Conservation (phyloP, 1,284 basidiomycete genomes). For the Hemileia vastatrix region DNA sequence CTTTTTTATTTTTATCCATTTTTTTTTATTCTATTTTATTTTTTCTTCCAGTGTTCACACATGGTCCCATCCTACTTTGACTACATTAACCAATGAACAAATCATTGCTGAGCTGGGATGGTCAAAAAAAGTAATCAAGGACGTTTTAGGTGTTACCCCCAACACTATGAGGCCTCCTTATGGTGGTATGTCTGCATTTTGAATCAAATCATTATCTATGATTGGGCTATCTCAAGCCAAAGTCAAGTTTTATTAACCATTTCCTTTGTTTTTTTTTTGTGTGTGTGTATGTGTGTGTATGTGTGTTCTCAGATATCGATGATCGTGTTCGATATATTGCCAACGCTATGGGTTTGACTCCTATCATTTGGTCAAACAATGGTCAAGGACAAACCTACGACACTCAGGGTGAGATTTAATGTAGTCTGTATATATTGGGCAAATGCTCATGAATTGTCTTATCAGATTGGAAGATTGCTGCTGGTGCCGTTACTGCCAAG, state of each 20-base stretch:
- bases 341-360: constrained; percentile 64
- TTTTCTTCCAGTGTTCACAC: constrained; percentile 41
- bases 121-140: constrained; percentile 48
- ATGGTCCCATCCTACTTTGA: constrained; percentile 55
- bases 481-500: constrained; percentile 34
- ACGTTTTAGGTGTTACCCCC: constrained; percentile 60
- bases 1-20: constrained; percentile 21
- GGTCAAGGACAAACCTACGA: constrained; percentile 54
- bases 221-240: too few relatives aligned
- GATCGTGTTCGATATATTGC: constrained; percentile 80
- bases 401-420: constrained; percentile 55
- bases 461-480: constrained; percentile 36
- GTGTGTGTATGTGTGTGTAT: too few relatives aligned
- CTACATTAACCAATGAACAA: constrained; percentile 70
- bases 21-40: constrained; percentile 43
- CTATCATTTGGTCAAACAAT: constrained; percentile 66
- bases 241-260: constrained; percentile 23
- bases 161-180: constrained; percentile 64
- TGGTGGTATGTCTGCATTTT: background rate
- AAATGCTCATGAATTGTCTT: background rate
- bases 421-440: background rate
- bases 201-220: too few relatives aligned
- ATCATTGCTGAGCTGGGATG: constrained; percentile 88
- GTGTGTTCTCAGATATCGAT: constrained; percentile 57
- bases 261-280: too few relatives aligned